A percentile compares a stretch with the other conserved stretches of the same genome.
phyloP scores from a whole-genome alignment of 495 filamentous ascomycete genomes.

The Hypoxylon fragiforme region DNA sequence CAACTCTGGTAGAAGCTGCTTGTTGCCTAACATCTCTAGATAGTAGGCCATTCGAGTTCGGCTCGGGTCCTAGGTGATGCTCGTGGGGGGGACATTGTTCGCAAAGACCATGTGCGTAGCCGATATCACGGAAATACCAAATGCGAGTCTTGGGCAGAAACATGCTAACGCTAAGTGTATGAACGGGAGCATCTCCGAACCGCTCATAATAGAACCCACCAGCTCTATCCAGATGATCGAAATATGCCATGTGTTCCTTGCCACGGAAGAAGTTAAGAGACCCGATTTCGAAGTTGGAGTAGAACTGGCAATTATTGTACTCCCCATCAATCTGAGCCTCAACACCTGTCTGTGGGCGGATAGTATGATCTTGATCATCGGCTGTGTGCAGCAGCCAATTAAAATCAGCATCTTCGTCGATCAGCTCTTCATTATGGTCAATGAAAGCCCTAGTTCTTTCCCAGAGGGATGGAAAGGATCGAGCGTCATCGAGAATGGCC shows the following conservation, averaged over 20 bases:
- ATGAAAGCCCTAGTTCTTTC: slow-evolving; percentile 50
- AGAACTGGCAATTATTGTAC: slow-evolving; percentile 60
- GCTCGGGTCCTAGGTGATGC: slow-evolving; percentile 7
- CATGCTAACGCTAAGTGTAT: slow-evolving; percentile 56
- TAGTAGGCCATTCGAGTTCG: slow-evolving; percentile 2
- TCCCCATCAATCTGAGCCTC: slow-evolving; percentile 21
- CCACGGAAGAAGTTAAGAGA: slow-evolving; percentile 62
- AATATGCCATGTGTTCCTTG: slow-evolving; percentile 58
- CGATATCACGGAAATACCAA: slow-evolving; percentile 58
- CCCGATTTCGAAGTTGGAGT: slow-evolving; percentile 68
- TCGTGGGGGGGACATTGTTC: slow-evolving; percentile 42
- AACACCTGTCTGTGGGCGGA: slow-evolving; percentile 15
- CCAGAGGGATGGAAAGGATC: slow-evolving; percentile 56
- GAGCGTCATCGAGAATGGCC: slow-evolving; percentile 57
- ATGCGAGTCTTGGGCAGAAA: slow-evolving; percentile 51
- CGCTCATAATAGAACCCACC: slow-evolving; percentile 67
- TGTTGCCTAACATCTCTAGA: slow-evolving; percentile 11
- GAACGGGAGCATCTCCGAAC: slow-evolving; percentile 68
- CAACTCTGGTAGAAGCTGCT: not conserved
- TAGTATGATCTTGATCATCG: slow-evolving; percentile 10
- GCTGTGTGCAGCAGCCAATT: slow-evolving; percentile 50
- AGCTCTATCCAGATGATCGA: slow-evolving; percentile 58
- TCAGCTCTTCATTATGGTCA: slow-evolving; percentile 47
- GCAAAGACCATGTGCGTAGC: slow-evolving; percentile 58
- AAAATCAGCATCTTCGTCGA: slow-evolving; percentile 55